A percentile compares a stretch with the other conserved stretches of the same genome.
Conservation (phyloP, 768 basidiomycete species). For the Mycena chlorophos region DNA sequence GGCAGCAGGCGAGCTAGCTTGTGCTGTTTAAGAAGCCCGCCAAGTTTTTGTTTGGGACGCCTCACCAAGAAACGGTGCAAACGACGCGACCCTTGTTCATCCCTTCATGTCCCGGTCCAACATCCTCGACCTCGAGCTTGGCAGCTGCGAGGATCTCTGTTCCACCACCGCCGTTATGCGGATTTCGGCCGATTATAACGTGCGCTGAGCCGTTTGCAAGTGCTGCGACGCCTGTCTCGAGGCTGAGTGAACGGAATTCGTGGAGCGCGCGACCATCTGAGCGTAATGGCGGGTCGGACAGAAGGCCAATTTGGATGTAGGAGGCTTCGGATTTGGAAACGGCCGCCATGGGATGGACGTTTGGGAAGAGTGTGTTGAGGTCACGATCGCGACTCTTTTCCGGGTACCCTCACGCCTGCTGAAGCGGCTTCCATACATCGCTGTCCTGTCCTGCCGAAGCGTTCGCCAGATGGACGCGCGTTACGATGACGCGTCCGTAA, state of each 20-base stretch:
- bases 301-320: constrained; percentile 68
- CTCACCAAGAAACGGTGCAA: constrained; percentile 75
- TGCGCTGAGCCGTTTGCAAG: constrained; percentile 84
- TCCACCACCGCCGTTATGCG: constrained; percentile 56
- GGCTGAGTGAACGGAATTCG: constrained; percentile 67
- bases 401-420: too few species aligned
- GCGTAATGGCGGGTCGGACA: constrained; percentile 61
- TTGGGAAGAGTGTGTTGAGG: too few species aligned
- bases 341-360: constrained; percentile 29
- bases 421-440: too few species aligned
- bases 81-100: constrained; percentile 61
- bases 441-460: too few species aligned
- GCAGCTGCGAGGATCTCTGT: constrained; percentile 80
- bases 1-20: constrained; percentile 75
- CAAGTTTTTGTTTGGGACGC: background rate
- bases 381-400: too few species aligned
- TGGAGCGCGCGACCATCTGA: constrained; percentile 70
- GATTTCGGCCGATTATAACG: constrained; percentile 63
- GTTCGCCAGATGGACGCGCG: too few species aligned
- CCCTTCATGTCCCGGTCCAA: constrained; percentile 39
- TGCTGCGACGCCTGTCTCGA: constrained; percentile 78
- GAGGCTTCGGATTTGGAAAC: constrained; percentile 69
- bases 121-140: constrained; percentile 75
- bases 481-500: too few species aligned
- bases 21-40: constrained; percentile 29